These are phyloP conservation scores for Epichloe scottii DNA, from an alignment of 2,329 filamentous ascomycete genomes.

Conservation along the genomic window DNA sequence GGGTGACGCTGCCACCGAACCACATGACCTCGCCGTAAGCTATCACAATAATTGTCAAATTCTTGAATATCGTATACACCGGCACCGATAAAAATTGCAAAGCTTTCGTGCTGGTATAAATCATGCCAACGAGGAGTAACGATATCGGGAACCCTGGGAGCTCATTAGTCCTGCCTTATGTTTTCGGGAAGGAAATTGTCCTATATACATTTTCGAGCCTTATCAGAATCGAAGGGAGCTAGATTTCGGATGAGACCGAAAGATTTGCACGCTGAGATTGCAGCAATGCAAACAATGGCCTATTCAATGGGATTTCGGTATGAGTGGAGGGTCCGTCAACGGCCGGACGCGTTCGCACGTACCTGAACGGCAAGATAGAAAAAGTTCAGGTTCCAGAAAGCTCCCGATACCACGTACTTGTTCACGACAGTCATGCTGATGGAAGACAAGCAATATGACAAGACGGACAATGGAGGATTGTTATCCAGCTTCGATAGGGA, in stretches of 20 bases:
- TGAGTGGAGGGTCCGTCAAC: not conserved
- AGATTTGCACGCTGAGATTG: constrained; percentile 74
- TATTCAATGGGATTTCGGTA: constrained; percentile 24
- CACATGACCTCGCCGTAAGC: constrained; percentile 96
- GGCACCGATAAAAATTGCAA: constrained; percentile 94
- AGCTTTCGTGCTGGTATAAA: constrained; percentile 93
- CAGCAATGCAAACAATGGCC: constrained; percentile 78
- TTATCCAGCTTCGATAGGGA: constrained; percentile 46
- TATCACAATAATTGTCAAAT: constrained; percentile 96
- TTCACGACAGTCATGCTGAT: constrained; percentile 99
- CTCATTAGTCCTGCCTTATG: not conserved
- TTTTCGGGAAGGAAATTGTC: not conserved
- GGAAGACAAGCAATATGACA: constrained; percentile 88
- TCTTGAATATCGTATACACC: constrained; percentile 99
- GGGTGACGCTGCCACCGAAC: constrained; percentile 88
- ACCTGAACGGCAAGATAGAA: constrained; percentile 90
- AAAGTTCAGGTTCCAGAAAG: constrained; percentile 90
- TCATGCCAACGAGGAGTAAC: constrained; percentile 93
- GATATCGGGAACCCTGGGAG: constrained; percentile 84
- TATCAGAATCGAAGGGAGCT: constrained; percentile 70
- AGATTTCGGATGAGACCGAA: constrained; percentile 70
- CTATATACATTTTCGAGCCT: constrained; percentile 77
- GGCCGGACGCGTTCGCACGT: constrained; percentile 20
- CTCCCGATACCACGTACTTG: constrained; percentile 92
- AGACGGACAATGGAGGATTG: constrained; percentile 66